Evolutionary conservation across 2,329 filamentous ascomycete genomes (phyloP).

Genomic region (Colletotrichum shisoi): DNA sequence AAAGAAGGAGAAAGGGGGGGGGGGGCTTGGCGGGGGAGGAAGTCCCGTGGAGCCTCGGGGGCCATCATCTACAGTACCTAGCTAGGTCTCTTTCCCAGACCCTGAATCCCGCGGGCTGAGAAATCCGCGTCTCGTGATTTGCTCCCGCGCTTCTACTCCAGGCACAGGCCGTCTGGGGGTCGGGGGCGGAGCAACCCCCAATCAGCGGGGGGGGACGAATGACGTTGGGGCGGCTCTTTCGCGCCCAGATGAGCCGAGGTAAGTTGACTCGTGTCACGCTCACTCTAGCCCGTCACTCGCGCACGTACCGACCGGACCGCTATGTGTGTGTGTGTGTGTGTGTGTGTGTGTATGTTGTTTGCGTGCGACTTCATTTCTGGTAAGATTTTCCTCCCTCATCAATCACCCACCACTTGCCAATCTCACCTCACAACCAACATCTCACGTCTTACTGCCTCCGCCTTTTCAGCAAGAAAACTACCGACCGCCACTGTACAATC

Average conservation of each 20-base stretch:
- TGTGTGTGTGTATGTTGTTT: neutral
- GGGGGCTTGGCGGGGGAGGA: neutral
- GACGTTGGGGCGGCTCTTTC: slow-evolving; percentile 20
- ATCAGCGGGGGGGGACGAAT: slow-evolving; percentile 33
- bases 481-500: neutral
- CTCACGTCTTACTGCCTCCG: neutral
- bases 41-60: slow-evolving; percentile 28
- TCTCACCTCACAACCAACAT: neutral
- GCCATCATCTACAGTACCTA: neutral
- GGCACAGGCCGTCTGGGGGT: neutral
- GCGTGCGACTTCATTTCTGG: neutral
- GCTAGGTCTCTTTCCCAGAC: slow-evolving; percentile 8
- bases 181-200: slow-evolving; percentile 14
- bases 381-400: neutral
- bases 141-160: slow-evolving; percentile 35
- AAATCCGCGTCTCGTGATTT: slow-evolving; percentile 37
- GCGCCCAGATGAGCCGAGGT: slow-evolving; percentile 41
- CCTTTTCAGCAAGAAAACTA: neutral
- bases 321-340: neutral
- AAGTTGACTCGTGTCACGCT: slow-evolving; percentile 33
- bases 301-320: neutral
- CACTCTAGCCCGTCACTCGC: slow-evolving; percentile 2
- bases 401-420: neutral
- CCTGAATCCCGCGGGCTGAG: slow-evolving; percentile 24
- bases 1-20: neutral